A percentile compares a stretch with the other conserved stretches of the same genome.
These are phyloP conservation scores for Nicotiana rustica DNA, from an alignment of 305 asterid genomes.

Conservation along the genomic window DNA sequence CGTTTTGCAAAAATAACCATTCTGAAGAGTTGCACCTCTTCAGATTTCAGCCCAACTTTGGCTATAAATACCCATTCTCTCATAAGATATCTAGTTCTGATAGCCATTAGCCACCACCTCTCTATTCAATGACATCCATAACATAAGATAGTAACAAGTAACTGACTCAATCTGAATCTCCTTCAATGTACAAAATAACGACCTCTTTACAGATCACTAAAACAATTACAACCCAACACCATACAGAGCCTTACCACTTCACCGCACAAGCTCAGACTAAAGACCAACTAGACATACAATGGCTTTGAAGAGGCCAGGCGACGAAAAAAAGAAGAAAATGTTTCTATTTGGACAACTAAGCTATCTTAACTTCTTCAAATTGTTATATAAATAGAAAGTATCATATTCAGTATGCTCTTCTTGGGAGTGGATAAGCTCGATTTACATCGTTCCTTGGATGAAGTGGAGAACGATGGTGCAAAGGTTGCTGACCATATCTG, in stretches of 20 bases:
- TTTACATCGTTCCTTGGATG: conserved; percentile 52
- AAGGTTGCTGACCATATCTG: conserved; percentile 44
- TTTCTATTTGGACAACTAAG: conserved; percentile 29
- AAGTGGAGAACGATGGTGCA: conserved; percentile 60
- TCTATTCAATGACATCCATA: background rate
- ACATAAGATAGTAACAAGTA: background rate
- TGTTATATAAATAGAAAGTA: background rate
- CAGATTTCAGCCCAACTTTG: too few relatives aligned
- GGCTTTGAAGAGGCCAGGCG: background rate
- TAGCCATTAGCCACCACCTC: background rate
- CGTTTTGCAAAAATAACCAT: too few relatives aligned
- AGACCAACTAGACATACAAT: background rate
- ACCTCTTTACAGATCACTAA: conserved; percentile 2
- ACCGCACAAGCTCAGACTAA: conserved; percentile 12
- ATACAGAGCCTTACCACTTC: conserved; percentile 27
- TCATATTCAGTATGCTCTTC: conserved; percentile 38
- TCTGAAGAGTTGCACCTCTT: too few relatives aligned
- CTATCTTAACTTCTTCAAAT: background rate
- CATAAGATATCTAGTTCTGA: background rate
- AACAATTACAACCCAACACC: background rate
- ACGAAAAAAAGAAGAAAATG: background rate
- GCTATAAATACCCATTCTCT: too few relatives aligned
- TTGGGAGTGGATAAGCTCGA: conserved; percentile 63
- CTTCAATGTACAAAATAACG: conserved; percentile 22
- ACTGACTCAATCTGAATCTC: background rate